phyloP scores from a whole-genome alignment of 2,329 filamentous ascomycete genomes.

The Trichoderma polysporum region DNA sequence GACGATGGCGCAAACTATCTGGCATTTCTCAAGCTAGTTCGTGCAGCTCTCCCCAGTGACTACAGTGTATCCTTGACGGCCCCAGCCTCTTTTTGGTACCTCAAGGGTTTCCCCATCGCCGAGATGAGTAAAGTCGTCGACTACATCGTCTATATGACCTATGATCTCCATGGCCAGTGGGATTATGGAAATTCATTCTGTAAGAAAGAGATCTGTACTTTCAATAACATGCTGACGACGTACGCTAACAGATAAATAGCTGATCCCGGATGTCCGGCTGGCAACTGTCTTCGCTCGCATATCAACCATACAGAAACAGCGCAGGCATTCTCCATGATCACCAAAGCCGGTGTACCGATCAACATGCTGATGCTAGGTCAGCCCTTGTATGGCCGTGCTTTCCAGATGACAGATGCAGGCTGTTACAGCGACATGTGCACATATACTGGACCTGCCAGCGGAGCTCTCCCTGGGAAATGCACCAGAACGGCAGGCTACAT shows the following conservation, averaged over 20 bases:
- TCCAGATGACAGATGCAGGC: slow-evolving; percentile 33
- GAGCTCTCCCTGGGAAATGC: slow-evolving; percentile 30
- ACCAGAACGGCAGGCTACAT: slow-evolving; percentile 34
- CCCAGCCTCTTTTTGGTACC: slow-evolving; percentile 38
- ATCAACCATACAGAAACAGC: slow-evolving; percentile 40
- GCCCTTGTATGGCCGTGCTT: slow-evolving; percentile 35
- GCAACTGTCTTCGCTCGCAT: slow-evolving; percentile 38
- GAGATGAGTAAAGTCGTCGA: slow-evolving; percentile 30
- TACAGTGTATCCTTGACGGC: slow-evolving; percentile 33
- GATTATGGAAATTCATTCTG: slow-evolving; percentile 32
- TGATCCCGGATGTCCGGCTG: slow-evolving; percentile 30
- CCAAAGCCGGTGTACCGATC: no score
- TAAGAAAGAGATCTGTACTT: not conserved
- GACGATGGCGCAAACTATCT: not conserved
- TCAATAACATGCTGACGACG: not conserved
- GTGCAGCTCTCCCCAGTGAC: not conserved
- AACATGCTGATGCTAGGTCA: no score
- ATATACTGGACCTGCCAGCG: slow-evolving; percentile 28
- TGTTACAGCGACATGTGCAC: slow-evolving; percentile 31
- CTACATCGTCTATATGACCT: slow-evolving; percentile 40
- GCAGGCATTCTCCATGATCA: no score
- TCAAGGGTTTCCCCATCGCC: slow-evolving; percentile 33
- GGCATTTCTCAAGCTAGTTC: slow-evolving; percentile 21
- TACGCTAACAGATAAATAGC: not conserved
- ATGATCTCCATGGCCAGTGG: slow-evolving; percentile 39